Conservation (phyloP, 345 rosid genomes). For the Conringia planisiliqua region DNA sequence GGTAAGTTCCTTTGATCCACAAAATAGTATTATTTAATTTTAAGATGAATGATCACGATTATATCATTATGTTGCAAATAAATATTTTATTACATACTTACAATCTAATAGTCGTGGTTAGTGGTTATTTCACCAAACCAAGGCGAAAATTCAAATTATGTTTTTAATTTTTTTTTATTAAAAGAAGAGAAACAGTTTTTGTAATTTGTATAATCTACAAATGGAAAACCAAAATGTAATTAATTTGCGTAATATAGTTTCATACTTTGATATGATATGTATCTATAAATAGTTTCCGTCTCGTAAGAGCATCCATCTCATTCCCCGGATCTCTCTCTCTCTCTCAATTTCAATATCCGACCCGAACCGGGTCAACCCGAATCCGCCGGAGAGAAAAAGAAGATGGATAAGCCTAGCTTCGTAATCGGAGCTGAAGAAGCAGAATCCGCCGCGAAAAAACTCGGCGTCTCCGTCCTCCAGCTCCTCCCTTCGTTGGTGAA, state of each 20-base stretch:
- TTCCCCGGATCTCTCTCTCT: constrained; percentile 22
- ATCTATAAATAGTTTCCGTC: constrained; percentile 28
- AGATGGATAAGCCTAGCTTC: constrained; percentile 57
- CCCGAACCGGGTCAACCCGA: constrained; percentile 29
- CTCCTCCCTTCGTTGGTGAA: constrained; percentile 71
- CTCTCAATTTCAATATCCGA: background rate
- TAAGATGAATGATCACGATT: constrained; percentile 4
- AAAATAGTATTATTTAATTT: background rate
- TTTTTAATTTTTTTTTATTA: background rate
- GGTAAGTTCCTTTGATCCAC: background rate
- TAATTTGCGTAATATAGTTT: constrained; percentile 11
- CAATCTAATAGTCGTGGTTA: background rate
- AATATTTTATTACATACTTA: background rate
- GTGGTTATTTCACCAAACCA: background rate
- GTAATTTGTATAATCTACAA: background rate
- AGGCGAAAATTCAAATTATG: background rate
- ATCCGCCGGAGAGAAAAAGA: too few relatives aligned
- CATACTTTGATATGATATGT: background rate
- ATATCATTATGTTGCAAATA: background rate
- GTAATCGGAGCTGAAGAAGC: constrained; percentile 66
- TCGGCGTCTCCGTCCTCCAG: constrained; percentile 46
- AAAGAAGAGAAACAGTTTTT: background rate
- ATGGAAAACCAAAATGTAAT: background rate
- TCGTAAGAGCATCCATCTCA: background rate
- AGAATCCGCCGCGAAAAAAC: constrained; percentile 58